Percentiles rank a stretch among this genome's conserved stretches.
Conservation (phyloP, 148 eudicot genomes). For the Rhododendron henanense region DNA sequence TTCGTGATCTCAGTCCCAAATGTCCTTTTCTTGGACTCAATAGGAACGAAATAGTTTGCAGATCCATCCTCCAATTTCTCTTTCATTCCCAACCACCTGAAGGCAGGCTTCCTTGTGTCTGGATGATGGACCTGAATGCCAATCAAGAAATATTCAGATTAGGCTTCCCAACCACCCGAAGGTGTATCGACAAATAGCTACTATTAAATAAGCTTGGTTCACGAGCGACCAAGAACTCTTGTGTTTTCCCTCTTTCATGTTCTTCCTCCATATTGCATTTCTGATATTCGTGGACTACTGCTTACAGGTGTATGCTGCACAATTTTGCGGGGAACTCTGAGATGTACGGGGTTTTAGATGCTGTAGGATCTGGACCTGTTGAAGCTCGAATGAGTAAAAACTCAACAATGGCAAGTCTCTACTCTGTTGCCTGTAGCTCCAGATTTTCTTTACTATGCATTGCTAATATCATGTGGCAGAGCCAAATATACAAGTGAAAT, state of each 20-base stretch:
- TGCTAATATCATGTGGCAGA: not conserved
- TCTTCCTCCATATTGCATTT: no score
- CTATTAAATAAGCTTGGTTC: not conserved
- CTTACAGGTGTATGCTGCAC: constrained; percentile 54
- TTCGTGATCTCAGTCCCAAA: constrained; percentile 85
- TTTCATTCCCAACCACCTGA: constrained; percentile 76
- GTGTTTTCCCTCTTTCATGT: not conserved
- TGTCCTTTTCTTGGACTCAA: constrained; percentile 59
- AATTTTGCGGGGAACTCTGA: constrained; percentile 54
- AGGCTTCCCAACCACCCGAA: not conserved
- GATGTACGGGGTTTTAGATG: constrained; percentile 51
- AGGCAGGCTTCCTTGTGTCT: constrained; percentile 83
- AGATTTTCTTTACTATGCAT: not conserved
- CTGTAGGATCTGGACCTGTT: constrained; percentile 51
- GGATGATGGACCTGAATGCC: constrained; percentile 68
- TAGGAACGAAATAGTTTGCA: constrained; percentile 21
- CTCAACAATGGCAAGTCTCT: constrained; percentile 48
- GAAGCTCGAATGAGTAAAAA: constrained; percentile 46
- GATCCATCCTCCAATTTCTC: constrained; percentile 28
- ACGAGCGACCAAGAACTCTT: not conserved
- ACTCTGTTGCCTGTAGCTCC: not conserved
- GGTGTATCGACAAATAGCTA: not conserved
- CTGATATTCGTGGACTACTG: not conserved
- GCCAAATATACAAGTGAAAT: no score
- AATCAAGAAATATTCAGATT: constrained; percentile 11